A percentile compares a stretch with the other conserved stretches of the same genome.
Evolutionary conservation across 441 rosid genomes (phyloP).

Genomic region (Corymbia calophylla): DNA sequence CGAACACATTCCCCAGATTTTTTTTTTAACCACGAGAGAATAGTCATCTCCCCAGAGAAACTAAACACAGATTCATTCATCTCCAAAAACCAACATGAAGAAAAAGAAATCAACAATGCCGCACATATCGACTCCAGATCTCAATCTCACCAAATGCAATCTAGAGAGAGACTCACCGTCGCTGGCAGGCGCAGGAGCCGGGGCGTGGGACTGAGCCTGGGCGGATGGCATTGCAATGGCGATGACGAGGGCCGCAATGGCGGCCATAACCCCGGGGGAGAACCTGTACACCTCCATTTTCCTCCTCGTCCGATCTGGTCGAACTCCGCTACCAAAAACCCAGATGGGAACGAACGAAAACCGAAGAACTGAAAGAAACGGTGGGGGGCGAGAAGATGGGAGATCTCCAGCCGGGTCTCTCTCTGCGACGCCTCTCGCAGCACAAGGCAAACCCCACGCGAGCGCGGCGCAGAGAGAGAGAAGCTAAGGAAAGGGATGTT

Average conservation of each 20-base stretch:
- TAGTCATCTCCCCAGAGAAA: background rate
- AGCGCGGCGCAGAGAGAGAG: constrained; percentile 38
- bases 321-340: background rate
- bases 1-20: background rate
- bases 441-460: background rate
- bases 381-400: background rate
- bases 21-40: background rate
- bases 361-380: background rate
- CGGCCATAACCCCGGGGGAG: constrained; percentile 19
- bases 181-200: constrained; percentile 79
- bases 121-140: background rate
- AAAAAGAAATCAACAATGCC: background rate
- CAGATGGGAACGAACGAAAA: background rate
- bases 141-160: background rate
- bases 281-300: constrained; percentile 43
- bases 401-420: constrained; percentile 2
- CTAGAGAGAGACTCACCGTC: constrained; percentile 33
- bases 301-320: background rate
- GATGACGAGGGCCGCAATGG: constrained; percentile 22
- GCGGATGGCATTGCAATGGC: constrained; percentile 39
- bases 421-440: constrained; percentile 28
- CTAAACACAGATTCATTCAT: background rate
- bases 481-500: background rate
- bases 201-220: constrained; percentile 46
- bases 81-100: background rate